Conservation (phyloP, 2,329 filamentous ascomycete genomes). For the Onygenales sp. region DNA sequence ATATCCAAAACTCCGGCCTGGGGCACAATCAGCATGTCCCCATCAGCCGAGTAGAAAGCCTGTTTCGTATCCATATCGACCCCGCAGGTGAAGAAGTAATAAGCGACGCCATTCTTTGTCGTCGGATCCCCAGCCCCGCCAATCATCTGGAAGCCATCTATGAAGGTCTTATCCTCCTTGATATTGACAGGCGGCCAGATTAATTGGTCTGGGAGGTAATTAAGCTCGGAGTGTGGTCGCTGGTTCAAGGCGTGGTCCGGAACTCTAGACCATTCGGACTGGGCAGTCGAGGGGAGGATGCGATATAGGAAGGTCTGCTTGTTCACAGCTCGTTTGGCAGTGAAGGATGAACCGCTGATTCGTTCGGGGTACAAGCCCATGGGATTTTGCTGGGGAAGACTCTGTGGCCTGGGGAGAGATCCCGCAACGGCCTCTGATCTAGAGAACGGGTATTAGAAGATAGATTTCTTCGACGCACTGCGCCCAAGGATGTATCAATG, state of each 20-base stretch:
- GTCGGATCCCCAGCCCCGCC: slow-evolving; percentile 40
- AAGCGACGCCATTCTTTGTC: slow-evolving; percentile 41
- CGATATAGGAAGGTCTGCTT: slow-evolving; percentile 58
- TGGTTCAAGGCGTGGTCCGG: background rate
- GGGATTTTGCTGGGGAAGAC: slow-evolving; percentile 64
- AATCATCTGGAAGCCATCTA: slow-evolving; percentile 1
- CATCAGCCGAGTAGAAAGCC: slow-evolving; percentile 50
- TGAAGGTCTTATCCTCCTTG: background rate
- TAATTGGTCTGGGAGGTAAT: background rate
- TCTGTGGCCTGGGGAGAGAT: slow-evolving; percentile 58
- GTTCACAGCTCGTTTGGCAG: slow-evolving; percentile 51
- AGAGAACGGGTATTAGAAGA: slow-evolving; percentile 1
- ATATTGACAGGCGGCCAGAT: background rate
- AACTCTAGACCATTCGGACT: slow-evolving; percentile 17
- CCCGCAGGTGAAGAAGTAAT: slow-evolving; percentile 42
- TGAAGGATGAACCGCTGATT: slow-evolving; percentile 56
- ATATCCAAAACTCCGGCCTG: slow-evolving; percentile 54
- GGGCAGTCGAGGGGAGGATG: slow-evolving; percentile 49
- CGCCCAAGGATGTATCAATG: background rate
- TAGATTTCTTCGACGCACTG: background rate
- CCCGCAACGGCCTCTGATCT: slow-evolving; percentile 62
- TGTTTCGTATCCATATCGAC: slow-evolving; percentile 40
- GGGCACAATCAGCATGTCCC: slow-evolving; percentile 52
- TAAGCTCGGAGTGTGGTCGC: background rate
- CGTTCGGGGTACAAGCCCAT: slow-evolving; percentile 67